phyloP scores from a whole-genome alignment of 2,329 filamentous ascomycete species.

The Pestalotiopsis sp. region DNA sequence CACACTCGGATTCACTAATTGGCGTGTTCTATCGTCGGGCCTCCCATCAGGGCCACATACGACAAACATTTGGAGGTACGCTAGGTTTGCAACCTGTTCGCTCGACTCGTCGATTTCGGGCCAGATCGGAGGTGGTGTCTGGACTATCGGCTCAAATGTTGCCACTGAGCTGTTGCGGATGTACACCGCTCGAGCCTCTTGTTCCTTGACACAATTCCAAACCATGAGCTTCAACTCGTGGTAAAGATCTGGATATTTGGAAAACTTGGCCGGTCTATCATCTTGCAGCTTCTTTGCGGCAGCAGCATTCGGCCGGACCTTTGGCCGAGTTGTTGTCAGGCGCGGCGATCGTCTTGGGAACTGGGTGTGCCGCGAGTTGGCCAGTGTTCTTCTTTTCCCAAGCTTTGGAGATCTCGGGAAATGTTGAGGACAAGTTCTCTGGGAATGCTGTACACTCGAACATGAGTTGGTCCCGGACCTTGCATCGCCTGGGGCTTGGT shows the following conservation, averaged over 20 bases:
- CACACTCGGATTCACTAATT: constrained; percentile 21
- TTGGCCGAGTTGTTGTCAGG: constrained; percentile 27
- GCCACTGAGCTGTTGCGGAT: constrained; percentile 26
- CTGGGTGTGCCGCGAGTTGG: background rate
- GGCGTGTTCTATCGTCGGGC: constrained; percentile 12
- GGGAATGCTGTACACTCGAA: too few species aligned
- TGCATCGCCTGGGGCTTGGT: too few species aligned
- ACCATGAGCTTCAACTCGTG: constrained; percentile 28
- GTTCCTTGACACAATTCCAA: constrained; percentile 25
- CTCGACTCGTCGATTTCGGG: constrained; percentile 24
- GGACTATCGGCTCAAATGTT: constrained; percentile 14
- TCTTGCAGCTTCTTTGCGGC: too few species aligned
- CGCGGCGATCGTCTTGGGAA: constrained; percentile 23
- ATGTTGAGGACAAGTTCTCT: too few species aligned
- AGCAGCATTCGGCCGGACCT: too few species aligned
- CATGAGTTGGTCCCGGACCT: too few species aligned
- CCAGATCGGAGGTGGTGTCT: constrained; percentile 26
- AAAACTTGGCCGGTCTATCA: constrained; percentile 27
- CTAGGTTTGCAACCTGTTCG: constrained; percentile 18
- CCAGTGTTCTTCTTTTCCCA: background rate
- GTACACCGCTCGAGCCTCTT: constrained; percentile 27
- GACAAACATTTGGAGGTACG: constrained; percentile 26
- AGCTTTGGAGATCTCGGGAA: background rate
- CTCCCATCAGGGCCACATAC: constrained; percentile 5
- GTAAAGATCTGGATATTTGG: constrained; percentile 25